These are phyloP conservation scores for Colletotrichum sp. DNA, from an alignment of 2,329 filamentous ascomycete species.

Conservation along the genomic window DNA sequence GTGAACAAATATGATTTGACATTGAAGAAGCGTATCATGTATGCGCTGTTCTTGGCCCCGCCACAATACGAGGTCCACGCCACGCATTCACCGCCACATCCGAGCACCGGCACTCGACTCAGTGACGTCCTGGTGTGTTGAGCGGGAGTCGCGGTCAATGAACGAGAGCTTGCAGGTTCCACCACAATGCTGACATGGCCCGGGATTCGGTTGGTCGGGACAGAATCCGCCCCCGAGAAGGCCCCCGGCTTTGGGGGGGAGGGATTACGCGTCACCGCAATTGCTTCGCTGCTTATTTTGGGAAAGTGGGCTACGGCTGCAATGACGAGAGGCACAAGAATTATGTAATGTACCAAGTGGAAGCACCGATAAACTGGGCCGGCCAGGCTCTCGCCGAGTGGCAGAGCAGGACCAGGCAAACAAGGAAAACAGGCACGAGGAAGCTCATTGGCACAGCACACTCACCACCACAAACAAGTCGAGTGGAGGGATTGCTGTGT, in stretches of 20 bases:
- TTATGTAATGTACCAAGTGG: conserved; percentile 16
- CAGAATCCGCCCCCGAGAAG: background rate
- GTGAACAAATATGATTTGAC: background rate
- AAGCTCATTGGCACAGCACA: background rate
- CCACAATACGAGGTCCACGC: background rate
- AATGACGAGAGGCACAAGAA: background rate
- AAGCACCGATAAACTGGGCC: background rate
- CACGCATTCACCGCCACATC: conserved; percentile 16
- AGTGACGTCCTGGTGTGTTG: background rate
- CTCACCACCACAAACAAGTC: background rate
- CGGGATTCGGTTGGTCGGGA: background rate
- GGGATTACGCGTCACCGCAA: conserved; percentile 17
- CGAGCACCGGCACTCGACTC: background rate
- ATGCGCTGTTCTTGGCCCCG: background rate
- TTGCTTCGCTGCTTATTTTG: background rate
- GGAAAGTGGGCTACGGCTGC: background rate
- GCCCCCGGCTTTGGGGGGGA: background rate
- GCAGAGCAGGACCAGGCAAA: background rate
- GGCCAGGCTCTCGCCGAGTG: background rate
- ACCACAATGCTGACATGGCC: background rate
- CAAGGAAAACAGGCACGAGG: background rate
- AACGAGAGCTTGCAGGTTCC: background rate
- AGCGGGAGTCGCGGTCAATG: background rate
- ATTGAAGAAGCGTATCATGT: background rate
- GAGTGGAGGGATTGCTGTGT: background rate